Conservation (phyloP, 768 basidiomycete genomes). For the Auricularia auricula-judae region DNA sequence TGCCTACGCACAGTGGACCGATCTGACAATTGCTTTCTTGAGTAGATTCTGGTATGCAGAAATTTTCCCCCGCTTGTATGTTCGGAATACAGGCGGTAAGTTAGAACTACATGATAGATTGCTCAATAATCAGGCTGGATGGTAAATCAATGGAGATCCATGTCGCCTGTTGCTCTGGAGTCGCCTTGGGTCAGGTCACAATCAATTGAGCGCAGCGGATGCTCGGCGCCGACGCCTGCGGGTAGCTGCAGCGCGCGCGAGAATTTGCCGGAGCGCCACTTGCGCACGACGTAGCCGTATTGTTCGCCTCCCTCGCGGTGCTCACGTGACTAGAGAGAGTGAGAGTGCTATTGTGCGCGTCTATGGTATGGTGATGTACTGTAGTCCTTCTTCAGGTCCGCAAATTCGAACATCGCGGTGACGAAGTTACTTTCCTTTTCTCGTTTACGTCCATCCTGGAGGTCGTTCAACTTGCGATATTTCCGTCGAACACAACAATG, state of each 20-base stretch:
- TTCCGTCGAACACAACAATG: too few species aligned
- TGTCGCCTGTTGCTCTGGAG: conserved; percentile 14
- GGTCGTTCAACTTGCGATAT: neutral
- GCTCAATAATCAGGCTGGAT: too few species aligned
- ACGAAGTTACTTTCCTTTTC: conserved; percentile 29
- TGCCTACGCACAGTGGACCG: neutral
- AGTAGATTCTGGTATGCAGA: too few species aligned
- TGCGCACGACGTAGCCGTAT: conserved; percentile 31
- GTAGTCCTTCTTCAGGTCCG: conserved; percentile 37
- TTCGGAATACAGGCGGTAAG: too few species aligned
- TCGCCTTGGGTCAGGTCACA: conserved; percentile 42
- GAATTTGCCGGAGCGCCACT: conserved; percentile 40
- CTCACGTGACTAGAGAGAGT: conserved; percentile 35
- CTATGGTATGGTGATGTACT: conserved; percentile 5
- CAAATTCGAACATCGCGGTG: conserved; percentile 44
- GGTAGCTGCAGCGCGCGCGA: conserved; percentile 39
- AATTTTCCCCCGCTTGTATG: too few species aligned
- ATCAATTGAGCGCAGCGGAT: conserved; percentile 40
- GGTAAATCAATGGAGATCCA: neutral
- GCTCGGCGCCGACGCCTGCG: conserved; percentile 30
- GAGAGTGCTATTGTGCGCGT: conserved; percentile 35
- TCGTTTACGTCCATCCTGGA: conserved; percentile 34
- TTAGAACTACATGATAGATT: too few species aligned
- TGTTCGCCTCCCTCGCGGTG: conserved; percentile 17
- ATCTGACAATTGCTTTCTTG: too few species aligned